Evolutionary conservation across 805 yeast genomes (phyloP).

Genomic region (Starmerella apis): DNA sequence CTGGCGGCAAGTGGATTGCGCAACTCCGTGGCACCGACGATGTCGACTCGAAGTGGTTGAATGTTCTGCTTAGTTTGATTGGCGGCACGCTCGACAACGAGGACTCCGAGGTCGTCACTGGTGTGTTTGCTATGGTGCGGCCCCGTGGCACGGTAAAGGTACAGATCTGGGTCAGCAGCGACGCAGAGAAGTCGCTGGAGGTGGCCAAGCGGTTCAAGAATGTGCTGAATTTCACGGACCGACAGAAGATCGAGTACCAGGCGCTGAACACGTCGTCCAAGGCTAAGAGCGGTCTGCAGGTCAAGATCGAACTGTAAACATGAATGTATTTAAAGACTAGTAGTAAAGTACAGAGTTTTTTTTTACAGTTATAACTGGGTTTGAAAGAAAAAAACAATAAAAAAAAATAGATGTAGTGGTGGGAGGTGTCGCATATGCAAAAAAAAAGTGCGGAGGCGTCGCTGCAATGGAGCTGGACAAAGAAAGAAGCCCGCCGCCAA

Average conservation of each 20-base stretch:
- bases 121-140: slow-evolving; percentile 84
- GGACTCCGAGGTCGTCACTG: slow-evolving; percentile 72
- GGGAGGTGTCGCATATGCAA: too few relatives aligned
- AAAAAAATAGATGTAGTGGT: too few relatives aligned
- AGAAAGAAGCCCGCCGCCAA: too few relatives aligned
- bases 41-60: slow-evolving; percentile 83
- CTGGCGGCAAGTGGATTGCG: slow-evolving; percentile 93
- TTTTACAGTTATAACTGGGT: not conserved
- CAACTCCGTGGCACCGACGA: slow-evolving; percentile 44
- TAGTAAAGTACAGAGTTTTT: not conserved
- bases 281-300: slow-evolving; percentile 15
- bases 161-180: slow-evolving; percentile 84
- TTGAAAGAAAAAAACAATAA: not conserved
- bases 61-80: slow-evolving; percentile 61
- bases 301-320: slow-evolving; percentile 21
- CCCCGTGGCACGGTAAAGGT: slow-evolving; percentile 61
- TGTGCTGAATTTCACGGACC: slow-evolving; percentile 58
- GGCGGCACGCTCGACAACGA: slow-evolving; percentile 92
- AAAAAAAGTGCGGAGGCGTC: too few relatives aligned
- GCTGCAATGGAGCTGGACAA: too few relatives aligned
- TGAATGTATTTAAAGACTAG: not conserved
- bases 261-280: slow-evolving; percentile 41
- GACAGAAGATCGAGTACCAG: slow-evolving; percentile 69
- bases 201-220: slow-evolving; percentile 83
- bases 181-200: slow-evolving; percentile 45